These are phyloP conservation scores for Myriosclerotinia scirpicola DNA, from an alignment of 2,329 filamentous ascomycete genomes.

Conservation along the genomic window DNA sequence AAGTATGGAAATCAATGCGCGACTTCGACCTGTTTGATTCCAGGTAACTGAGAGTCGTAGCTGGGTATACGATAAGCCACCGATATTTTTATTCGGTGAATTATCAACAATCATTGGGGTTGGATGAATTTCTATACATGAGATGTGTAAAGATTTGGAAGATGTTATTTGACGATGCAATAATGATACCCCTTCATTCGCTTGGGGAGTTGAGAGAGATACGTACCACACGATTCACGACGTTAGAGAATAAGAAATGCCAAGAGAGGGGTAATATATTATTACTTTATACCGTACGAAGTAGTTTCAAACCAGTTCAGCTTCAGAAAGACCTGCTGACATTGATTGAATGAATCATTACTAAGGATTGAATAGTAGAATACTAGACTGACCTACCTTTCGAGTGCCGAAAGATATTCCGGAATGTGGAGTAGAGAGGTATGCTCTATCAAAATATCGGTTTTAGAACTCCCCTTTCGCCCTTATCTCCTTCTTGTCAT, in stretches of 20 bases:
- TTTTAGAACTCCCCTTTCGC: neutral
- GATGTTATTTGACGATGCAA: slow-evolving; percentile 9
- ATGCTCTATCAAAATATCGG: neutral
- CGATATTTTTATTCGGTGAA: neutral
- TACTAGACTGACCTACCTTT: too few species aligned
- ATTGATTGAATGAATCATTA: too few species aligned
- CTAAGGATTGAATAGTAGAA: too few species aligned
- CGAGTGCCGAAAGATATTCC: neutral
- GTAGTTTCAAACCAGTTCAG: neutral
- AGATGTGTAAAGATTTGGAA: slow-evolving; percentile 4
- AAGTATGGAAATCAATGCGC: slow-evolving; percentile 36
- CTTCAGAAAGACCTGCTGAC: too few species aligned
- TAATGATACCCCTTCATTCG: slow-evolving; percentile 25
- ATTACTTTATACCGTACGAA: neutral
- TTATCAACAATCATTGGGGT: neutral
- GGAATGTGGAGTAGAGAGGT: neutral
- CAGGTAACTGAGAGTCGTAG: slow-evolving; percentile 31
- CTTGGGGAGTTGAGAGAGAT: slow-evolving; percentile 10
- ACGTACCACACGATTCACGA: neutral
- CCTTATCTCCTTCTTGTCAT: slow-evolving; percentile 8
- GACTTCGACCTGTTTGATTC: slow-evolving; percentile 35
- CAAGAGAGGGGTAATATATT: slow-evolving; percentile 1
- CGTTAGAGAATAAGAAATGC: neutral
- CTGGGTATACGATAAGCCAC: neutral
- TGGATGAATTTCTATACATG: neutral